Percentiles rank a stretch among this genome's conserved stretches.
Conservation (phyloP, 148 eudicot species). For the Spergularia marina region DNA sequence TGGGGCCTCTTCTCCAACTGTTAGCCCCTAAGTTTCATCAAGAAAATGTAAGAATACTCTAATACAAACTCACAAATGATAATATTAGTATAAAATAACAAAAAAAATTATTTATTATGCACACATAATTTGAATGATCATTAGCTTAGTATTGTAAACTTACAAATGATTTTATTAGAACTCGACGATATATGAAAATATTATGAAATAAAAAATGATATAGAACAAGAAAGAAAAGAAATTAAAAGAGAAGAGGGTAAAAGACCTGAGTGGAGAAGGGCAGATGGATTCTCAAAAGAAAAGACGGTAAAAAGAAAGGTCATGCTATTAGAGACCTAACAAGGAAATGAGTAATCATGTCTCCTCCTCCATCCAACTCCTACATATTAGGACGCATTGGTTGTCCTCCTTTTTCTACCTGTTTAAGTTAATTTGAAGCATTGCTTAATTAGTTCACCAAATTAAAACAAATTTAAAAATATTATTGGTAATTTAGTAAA, state of each 20-base stretch:
- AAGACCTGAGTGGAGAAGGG: conserved; percentile 36
- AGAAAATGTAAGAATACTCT: background rate
- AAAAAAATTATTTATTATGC: too few relatives aligned
- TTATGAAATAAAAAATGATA: too few relatives aligned
- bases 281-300: conserved; percentile 37
- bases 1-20: conserved; percentile 53
- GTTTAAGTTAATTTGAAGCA: background rate
- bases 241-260: background rate
- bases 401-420: conserved; percentile 22
- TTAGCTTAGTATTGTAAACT: too few relatives aligned
- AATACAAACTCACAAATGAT: background rate
- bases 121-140: too few relatives aligned
- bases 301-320: conserved; percentile 27
- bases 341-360: conserved; percentile 21
- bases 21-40: conserved; percentile 29
- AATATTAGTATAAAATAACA: too few relatives aligned
- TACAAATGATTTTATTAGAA: too few relatives aligned
- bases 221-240: background rate
- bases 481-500: background rate
- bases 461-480: background rate
- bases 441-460: background rate
- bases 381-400: conserved; percentile 31
- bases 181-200: too few relatives aligned
- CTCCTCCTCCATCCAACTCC: conserved; percentile 47
- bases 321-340: conserved; percentile 33